These are phyloP conservation scores for Eucalyptus erythrocorys DNA, from an alignment of 345 rosid genomes.

Conservation along the genomic window DNA sequence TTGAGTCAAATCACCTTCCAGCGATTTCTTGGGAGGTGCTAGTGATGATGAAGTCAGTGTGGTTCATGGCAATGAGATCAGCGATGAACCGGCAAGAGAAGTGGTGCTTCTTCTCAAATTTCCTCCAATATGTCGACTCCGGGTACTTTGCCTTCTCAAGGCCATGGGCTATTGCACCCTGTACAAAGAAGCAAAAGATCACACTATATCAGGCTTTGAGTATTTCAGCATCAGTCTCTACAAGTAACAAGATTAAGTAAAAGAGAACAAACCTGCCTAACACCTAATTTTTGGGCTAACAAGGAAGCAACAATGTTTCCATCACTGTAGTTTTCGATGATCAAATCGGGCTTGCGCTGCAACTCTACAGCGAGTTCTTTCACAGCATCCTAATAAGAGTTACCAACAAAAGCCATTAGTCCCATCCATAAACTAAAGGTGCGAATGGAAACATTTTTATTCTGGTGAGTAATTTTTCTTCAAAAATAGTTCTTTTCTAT, in stretches of 20 bases:
- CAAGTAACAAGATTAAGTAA: not conserved
- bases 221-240: not conserved
- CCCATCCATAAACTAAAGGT: not conserved
- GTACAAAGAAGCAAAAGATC: too few species aligned
- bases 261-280: conserved; percentile 59
- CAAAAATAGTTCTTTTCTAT: too few species aligned
- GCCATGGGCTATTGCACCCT: too few species aligned
- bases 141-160: too few species aligned
- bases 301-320: conserved; percentile 90
- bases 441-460: too few species aligned
- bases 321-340: conserved; percentile 88
- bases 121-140: too few species aligned
- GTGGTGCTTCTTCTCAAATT: conserved; percentile 19
- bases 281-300: conserved; percentile 71
- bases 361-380: conserved; percentile 59
- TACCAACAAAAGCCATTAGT: not conserved
- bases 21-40: conserved; percentile 97
- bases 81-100: conserved; percentile 95
- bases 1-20: conserved; percentile 46
- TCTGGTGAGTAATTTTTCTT: too few species aligned
- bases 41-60: conserved; percentile 91
- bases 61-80: conserved; percentile 91
- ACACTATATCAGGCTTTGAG: too few species aligned
- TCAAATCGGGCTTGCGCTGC: conserved; percentile 89
- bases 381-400: conserved; percentile 48